Evolutionary conservation across 495 filamentous ascomycete species (phyloP), one percentile per base, ranked within the genome.

Genomic region (Margaritispora aquatica): DNA sequence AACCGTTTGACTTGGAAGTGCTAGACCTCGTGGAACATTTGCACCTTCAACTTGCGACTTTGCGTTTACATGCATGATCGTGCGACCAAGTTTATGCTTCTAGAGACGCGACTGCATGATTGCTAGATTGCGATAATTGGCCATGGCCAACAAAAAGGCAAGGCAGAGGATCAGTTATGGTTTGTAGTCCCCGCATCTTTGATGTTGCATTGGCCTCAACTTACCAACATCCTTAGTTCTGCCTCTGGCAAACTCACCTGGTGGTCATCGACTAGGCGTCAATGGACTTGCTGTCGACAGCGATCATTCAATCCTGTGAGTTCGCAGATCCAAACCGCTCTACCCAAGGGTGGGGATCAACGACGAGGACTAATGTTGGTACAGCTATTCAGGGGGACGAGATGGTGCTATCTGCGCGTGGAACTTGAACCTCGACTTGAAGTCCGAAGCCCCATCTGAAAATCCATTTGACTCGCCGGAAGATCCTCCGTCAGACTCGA

Each of bases 341-440:
- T 26, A 9, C 15, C 20, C 44, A 44, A 61, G 51, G 54, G 20
- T 23, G 46, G 55, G 27, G 56, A 11, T 44, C 17, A 1, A 34
- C 36, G 41, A 36, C 4, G 21, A 8, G 24, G 19, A 50, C 54
- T 67, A 36, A 63, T 36, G n/a, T 20, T 22, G n/a, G 21, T 47
- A 61, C 64, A 97, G 93, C 59, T 98, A 97, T 71, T 96, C 94
- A 23, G 94, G 90, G 55, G 94, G 94, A 60, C 86, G 94, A 70
- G 94, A 97, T 75, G 94, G 94, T 53, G 88, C 95, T 50, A 86
- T 98, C 61, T 98, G 94, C 71, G 91, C 93, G 59, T 98, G 94
- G 94, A 84, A 96, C 69, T 75, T 97, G 20, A 84, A 89, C 61
- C 74, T 85, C 55, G 59, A 63, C 58, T 54, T 63, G 65, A 74